Evolutionary conservation across 2,329 filamentous ascomycete species (phyloP).

Genomic region (Pseudogymnoascus sp.): DNA sequence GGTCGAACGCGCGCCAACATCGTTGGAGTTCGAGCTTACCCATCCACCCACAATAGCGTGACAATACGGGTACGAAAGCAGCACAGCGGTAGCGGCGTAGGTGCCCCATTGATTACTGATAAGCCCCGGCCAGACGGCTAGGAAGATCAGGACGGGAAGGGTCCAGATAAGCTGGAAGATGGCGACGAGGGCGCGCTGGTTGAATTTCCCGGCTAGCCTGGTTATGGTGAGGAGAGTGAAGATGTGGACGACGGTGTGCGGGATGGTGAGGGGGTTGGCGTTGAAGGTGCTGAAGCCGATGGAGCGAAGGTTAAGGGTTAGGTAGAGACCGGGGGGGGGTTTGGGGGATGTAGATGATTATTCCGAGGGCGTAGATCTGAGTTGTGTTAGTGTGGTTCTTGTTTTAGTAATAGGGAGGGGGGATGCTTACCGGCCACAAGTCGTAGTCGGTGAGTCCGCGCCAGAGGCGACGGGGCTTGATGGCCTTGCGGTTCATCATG

Average conservation of each 20-base stretch:
- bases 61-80: slow-evolving; percentile 20
- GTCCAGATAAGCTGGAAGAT: slow-evolving; percentile 32
- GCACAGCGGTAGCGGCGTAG: slow-evolving; percentile 29
- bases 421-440: slow-evolving; percentile 40
- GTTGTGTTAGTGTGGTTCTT: neutral
- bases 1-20: slow-evolving; percentile 53
- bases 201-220: slow-evolving; percentile 34
- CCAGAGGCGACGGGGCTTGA: slow-evolving; percentile 43
- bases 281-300: slow-evolving; percentile 32
- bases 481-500: slow-evolving; percentile 52
- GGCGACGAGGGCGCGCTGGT: slow-evolving; percentile 31
- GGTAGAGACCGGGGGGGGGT: slow-evolving; percentile 38
- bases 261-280: slow-evolving; percentile 38
- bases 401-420: slow-evolving; percentile 22
- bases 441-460: slow-evolving; percentile 48
- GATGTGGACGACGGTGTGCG: slow-evolving; percentile 37
- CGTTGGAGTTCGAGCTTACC: slow-evolving; percentile 50
- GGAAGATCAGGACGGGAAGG: slow-evolving; percentile 31
- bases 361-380: slow-evolving; percentile 37
- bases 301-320: slow-evolving; percentile 42
- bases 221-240: slow-evolving; percentile 37
- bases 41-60: slow-evolving; percentile 30
- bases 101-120: slow-evolving; percentile 28
- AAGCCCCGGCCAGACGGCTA: slow-evolving; percentile 25
- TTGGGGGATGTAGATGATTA: slow-evolving; percentile 41